Evolutionary conservation across 768 basidiomycete species (phyloP), one percentile per base, ranked within the genome.

Genomic region (Calocybe gangraenosa): DNA sequence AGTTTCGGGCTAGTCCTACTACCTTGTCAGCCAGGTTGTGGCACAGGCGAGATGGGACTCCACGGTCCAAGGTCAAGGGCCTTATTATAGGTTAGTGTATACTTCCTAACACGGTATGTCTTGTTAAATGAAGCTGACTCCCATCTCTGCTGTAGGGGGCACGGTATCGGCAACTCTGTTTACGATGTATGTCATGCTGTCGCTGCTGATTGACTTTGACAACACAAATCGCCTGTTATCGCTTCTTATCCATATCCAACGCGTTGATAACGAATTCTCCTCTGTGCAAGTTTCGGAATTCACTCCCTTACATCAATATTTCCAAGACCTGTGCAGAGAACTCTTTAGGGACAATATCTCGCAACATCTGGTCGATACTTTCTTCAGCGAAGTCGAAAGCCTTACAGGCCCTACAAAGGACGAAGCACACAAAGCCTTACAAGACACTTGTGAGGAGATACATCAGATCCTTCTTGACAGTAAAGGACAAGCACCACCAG

Each of bases 11-110:
- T 23, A 56, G 59, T 15, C 58, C 60, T 7, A 44, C 56, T 11
- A 57, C 58, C 13, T 44, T 62, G 40, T 55, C 56, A 32, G 49
- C 53, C 8, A 65, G 55, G 49, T 14, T 68, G 32, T 64, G 61
- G 48, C 67, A 59, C 54, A 57, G 61, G 50, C 52, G 50, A 21
- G 65, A 70, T 58, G 69, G 69, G 23, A 61, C 60, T 30, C 64
- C 64, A 34, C 55, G 69, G 38, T 69, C 67, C 3, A 62, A 58
- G 49, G 37, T 58, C 36, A 64, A 63, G 39, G 66, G 65, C 9
- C 54, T 60, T 10, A 46, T 60, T 13, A 59, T 65, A 44, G 62
- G 67, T 69, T 40, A 38, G 61, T 49, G 30, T 11, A 4, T 19
- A 9, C 4, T 18, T 2, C 17, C 14, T 11, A 11, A n/a, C n/a